Evolutionary conservation across 129 eudicot species (phyloP), one percentile per base, ranked within the genome.

Genomic region (Saussurea involucrata): DNA sequence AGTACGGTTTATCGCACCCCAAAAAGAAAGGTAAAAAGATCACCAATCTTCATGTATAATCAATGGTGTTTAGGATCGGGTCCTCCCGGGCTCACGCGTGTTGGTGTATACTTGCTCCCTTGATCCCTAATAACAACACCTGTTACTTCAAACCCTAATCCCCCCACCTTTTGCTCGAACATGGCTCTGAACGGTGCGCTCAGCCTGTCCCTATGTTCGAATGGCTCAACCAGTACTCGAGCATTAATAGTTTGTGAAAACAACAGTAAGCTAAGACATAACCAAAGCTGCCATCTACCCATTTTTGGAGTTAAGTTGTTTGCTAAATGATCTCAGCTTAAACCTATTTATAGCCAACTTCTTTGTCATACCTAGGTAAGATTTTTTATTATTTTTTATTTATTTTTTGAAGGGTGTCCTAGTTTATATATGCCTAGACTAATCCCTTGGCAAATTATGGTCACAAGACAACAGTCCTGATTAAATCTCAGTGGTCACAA

Each of bases 41-140:
- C n/a, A 60, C 21, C 65, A 2, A 20, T 20, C 24, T 20, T 12
- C 68, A 5, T 46, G 5, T n/a, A n/a, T n/a, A 53, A 36, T 73
- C 44, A 80, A 73, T 80, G 84, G 63, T 80, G 84, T 68, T 73
- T 80, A 53, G 79, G 84, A 66, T 73, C 84, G 5, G 84, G 79
- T 73, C 84, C 84, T 66, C 75, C 84, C 3, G 84, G 84, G 79
- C 79, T 80, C 8, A 80, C 9, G 36, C 84, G 79, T 25, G 69
- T 53, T 18, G 69, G 84, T 0, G 15, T 40, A 65, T 80, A 80
- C 9, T 24, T n/a, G 12, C 28, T 80, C 66, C 46, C 75, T 2
- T 69, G 82, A 22, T 69, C 70, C 64, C 13, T 69, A 58, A 7
- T 60, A 69, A 4, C 49, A 69, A 4, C 49, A 7, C 61, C 72